Conservation (phyloP, 352 stramenopile species). For the Pythium apleroticum region DNA sequence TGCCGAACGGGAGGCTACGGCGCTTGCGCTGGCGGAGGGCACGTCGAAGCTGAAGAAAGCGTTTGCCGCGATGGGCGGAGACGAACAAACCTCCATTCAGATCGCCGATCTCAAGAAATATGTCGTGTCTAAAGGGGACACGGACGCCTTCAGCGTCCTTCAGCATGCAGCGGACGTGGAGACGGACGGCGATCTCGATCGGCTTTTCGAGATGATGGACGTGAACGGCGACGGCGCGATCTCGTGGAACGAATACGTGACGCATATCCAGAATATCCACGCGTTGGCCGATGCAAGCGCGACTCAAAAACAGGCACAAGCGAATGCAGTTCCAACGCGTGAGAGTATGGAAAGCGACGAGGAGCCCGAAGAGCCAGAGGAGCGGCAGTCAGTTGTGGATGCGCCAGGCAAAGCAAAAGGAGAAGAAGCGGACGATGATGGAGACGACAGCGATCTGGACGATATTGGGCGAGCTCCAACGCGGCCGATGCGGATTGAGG, state of each 20-base stretch:
- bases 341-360: conserved; percentile 5
- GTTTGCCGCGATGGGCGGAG: conserved; percentile 41
- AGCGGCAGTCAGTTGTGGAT: not conserved
- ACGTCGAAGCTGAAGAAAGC: conserved; percentile 42
- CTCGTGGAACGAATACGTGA: conserved; percentile 54
- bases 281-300: conserved; percentile 35
- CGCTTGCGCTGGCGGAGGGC: conserved; percentile 39
- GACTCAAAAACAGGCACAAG: conserved; percentile 12
- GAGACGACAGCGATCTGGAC: conserved; percentile 12
- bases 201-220: conserved; percentile 49
- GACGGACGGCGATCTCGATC: conserved; percentile 40
- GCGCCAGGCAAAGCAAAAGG: not conserved
- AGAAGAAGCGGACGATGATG: conserved; percentile 2
- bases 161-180: conserved; percentile 40
- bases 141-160: conserved; percentile 30
- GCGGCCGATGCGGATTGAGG: not conserved
- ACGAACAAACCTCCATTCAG: conserved; percentile 30
- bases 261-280: conserved; percentile 52
- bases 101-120: conserved; percentile 35
- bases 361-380: conserved; percentile 6
- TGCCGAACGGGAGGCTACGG: conserved; percentile 12
- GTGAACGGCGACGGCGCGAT: conserved; percentile 48
- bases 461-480: not conserved
- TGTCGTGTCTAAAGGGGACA: conserved; percentile 7
- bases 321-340: not conserved